Evolutionary conservation across 192 early-diverging fungal species (phyloP).

Genomic region (Phycomyces nitens): DNA sequence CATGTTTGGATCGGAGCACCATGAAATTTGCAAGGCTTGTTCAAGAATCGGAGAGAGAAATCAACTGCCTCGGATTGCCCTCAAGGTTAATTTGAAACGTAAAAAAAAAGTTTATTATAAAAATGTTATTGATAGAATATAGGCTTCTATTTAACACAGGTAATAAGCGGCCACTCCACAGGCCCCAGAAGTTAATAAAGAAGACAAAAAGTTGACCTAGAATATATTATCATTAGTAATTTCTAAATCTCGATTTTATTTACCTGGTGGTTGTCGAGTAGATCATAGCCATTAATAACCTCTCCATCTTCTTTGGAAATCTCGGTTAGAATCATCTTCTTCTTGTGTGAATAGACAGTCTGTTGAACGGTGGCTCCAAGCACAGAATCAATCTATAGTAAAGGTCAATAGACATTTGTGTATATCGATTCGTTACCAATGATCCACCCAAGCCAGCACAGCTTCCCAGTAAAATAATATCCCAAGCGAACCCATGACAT

Average conservation of each 20-base stretch:
- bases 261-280: conserved; percentile 84
- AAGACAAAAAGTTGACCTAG: conserved; percentile 68
- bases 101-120: too few relatives aligned
- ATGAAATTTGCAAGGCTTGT: background rate
- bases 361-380: conserved; percentile 81
- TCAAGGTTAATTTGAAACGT: too few relatives aligned
- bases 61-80: too few relatives aligned
- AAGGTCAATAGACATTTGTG: background rate
- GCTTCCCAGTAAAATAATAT: conserved; percentile 53
- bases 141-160: background rate
- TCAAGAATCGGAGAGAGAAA: too few relatives aligned
- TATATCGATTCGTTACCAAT: conserved; percentile 39
- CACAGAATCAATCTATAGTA: conserved; percentile 72
- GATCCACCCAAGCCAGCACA: conserved; percentile 73
- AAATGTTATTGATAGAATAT: too few relatives aligned
- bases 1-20: background rate
- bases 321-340: conserved; percentile 50
- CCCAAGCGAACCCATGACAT: conserved; percentile 36
- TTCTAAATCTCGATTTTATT: background rate
- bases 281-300: conserved; percentile 60
- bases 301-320: conserved; percentile 42
- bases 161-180: conserved; percentile 36
- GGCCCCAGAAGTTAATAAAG: conserved; percentile 45
- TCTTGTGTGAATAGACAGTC: conserved; percentile 66
- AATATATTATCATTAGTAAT: background rate